A percentile compares a stretch with the other conserved stretches of the same genome.
phyloP scores from a whole-genome alignment of 1,284 basidiomycete species.

The Malassezia sp. region DNA sequence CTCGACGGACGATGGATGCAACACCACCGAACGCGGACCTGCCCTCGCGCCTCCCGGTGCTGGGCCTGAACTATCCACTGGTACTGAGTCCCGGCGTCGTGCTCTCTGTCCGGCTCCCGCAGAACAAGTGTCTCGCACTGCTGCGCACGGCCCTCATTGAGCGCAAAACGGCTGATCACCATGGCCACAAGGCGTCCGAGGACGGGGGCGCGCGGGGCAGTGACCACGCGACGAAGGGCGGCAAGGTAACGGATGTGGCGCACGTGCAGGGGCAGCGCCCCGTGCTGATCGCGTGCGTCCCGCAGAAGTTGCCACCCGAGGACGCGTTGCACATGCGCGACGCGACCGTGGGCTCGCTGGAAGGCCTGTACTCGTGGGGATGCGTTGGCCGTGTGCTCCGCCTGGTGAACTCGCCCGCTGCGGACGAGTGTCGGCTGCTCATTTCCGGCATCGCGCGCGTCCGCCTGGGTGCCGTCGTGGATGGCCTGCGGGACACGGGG shows the following conservation, averaged over 20 bases:
- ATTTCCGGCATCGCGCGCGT: constrained; percentile 38
- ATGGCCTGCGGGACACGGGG: neutral
- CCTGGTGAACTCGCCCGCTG: constrained; percentile 35
- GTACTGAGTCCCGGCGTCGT: constrained; percentile 41
- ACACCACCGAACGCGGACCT: constrained; percentile 10
- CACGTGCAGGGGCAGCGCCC: neutral
- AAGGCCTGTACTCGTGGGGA: constrained; percentile 36
- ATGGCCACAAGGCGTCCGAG: neutral
- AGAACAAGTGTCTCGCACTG: constrained; percentile 38
- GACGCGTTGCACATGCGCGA: constrained; percentile 9
- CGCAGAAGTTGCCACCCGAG: constrained; percentile 16
- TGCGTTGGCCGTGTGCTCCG: constrained; percentile 40
- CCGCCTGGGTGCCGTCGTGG: constrained; percentile 27
- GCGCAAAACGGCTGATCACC: constrained; percentile 2
- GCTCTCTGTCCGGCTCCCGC: constrained; percentile 38
- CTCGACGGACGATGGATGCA: neutral
- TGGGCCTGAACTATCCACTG: constrained; percentile 40
- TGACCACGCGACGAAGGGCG: neutral
- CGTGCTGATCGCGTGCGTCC: constrained; percentile 7
- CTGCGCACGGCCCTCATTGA: constrained; percentile 39
- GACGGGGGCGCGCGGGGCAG: neutral
- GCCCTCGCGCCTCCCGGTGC: constrained; percentile 32
- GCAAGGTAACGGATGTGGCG: neutral
- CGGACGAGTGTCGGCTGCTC: constrained; percentile 37
- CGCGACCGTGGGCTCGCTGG: constrained; percentile 23